Base-by-base conservation (phyloP, 768 basidiomycete genomes). In the Amyloporia xantha region DNA sequence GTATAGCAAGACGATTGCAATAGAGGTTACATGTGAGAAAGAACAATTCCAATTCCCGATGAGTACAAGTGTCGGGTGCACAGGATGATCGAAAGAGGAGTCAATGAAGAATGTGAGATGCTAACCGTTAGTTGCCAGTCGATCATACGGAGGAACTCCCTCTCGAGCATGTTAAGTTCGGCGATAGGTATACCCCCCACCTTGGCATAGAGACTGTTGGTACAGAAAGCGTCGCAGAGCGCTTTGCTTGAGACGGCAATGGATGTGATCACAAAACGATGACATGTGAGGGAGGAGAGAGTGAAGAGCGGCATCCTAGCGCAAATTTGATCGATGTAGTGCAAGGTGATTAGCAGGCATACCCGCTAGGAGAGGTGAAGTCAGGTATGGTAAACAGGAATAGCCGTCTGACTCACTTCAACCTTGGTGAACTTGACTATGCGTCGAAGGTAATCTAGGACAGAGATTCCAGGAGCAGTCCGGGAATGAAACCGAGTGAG, bases 401-500 rank as follows among this genome's bases (percentile, higher is more conserved):
- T n/a, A 39, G 11, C n/a, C 17, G 27, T 26, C 41, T 44, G 5
- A 39, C 17, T 48, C 42, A 94, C 93, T 78, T 98, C 96, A 67
- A 94, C 84, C 62, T 95, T 97, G 50, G 94, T 94, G 67, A 91
- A 98, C 58, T 79, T 82, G 58, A 96, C 87, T 59, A 99, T 95
- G 47, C 96, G 88, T 57, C 84, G 79, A 50, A 98, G 76, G 69
- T 99, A 99, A 64, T 98, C 96, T 54, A 91, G 73, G 42, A 98
- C 82, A 54, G 75, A 78, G 67, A 98, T 98, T 52, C 71, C 76
- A 38, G 96, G 95, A 4, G 92, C 78, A 7, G 93, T 81, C 57
- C 94, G 81, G 26, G 94, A 97, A 69, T 99, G 96, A 66, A 99
- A 99, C 47, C 94, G 85, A 40, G 96, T 97, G 54, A 99, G 76